Percentiles rank a stretch among this genome's conserved stretches.
Evolutionary conservation across 2,329 filamentous ascomycete genomes (phyloP).

Genomic region (Cladosporium cucumerinum): DNA sequence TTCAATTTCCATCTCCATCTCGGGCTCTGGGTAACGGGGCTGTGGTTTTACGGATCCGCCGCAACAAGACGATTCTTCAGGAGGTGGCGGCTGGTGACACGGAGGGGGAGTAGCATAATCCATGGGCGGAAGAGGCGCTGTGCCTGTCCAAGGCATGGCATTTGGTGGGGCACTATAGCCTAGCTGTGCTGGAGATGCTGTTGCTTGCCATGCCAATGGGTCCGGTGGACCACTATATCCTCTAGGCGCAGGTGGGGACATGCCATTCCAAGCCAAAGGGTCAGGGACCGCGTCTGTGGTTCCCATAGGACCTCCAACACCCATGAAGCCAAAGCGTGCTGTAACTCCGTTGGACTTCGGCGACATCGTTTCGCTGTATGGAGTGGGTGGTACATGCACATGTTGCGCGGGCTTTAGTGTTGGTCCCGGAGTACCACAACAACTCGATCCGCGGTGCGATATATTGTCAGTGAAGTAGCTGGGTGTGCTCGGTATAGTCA

Average conservation of each 20-base stretch:
- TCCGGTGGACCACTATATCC: conserved; percentile 22
- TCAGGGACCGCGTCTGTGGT: conserved; percentile 20
- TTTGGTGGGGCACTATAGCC: conserved; percentile 22
- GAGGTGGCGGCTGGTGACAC: conserved; percentile 19
- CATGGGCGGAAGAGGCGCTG: conserved; percentile 24
- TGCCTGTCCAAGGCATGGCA: conserved; percentile 28
- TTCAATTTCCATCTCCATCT: conserved; percentile 15
- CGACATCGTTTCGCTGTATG: conserved; percentile 13
- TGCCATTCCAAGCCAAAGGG: conserved; percentile 20
- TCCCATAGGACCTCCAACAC: conserved; percentile 29
- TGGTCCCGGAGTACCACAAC: conserved; percentile 10
- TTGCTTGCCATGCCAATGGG: conserved; percentile 28
- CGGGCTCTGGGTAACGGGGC: conserved; percentile 8
- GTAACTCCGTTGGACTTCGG: conserved; percentile 17
- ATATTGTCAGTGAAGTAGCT: conserved; percentile 1
- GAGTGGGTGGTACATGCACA: not conserved
- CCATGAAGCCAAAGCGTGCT: conserved; percentile 34
- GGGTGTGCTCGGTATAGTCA: conserved; percentile 11
- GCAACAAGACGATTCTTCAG: conserved; percentile 11
- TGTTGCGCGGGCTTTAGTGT: not conserved
- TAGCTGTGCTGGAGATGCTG: conserved; percentile 24
- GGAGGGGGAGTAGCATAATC: conserved; percentile 21
- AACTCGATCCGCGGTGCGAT: conserved; percentile 8
- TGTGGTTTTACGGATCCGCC: conserved; percentile 1
- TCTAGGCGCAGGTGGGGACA: not conserved